phyloP scores from a whole-genome alignment of 2,329 filamentous ascomycete species.

The Pleomassaria siparia region DNA sequence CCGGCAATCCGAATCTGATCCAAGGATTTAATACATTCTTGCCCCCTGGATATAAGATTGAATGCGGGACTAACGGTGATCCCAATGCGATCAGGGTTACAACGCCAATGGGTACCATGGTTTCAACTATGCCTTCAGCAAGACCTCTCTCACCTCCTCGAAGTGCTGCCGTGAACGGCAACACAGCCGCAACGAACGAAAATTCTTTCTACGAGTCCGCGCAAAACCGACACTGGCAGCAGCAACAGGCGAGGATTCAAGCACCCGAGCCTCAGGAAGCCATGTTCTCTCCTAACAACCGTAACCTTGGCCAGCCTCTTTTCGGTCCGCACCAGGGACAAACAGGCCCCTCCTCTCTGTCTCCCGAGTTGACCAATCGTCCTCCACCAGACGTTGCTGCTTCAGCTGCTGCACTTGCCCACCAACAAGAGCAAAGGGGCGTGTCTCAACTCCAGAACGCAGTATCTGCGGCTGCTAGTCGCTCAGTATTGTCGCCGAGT shows the following conservation, averaged over 20 bases:
- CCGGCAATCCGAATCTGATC: constrained; percentile 91
- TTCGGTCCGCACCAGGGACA: constrained; percentile 40
- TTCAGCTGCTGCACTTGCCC: constrained; percentile 51
- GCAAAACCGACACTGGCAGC: constrained; percentile 44
- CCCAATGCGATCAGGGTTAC: constrained; percentile 96
- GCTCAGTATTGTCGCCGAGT: constrained; percentile 54
- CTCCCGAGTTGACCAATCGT: constrained; percentile 38
- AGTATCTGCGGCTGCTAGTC: constrained; percentile 59
- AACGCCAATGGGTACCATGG: constrained; percentile 95
- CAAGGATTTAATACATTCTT: constrained; percentile 99
- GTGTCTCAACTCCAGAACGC: constrained; percentile 68
- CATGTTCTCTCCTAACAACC: constrained; percentile 48
- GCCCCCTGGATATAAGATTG: constrained; percentile 92
- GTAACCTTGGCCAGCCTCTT: constrained; percentile 44
- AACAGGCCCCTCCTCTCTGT: constrained; percentile 36
- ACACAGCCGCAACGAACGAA: constrained; percentile 46
- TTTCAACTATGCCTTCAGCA: constrained; percentile 73
- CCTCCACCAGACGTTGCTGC: constrained; percentile 38
- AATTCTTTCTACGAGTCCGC: constrained; percentile 38
- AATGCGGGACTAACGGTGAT: constrained; percentile 90
- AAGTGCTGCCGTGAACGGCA: constrained; percentile 59
- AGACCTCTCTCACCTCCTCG: constrained; percentile 50
- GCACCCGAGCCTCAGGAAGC: constrained; percentile 39
- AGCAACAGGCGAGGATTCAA: constrained; percentile 32
- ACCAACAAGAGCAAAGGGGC: constrained; percentile 66